Evolutionary conservation across 2,329 filamentous ascomycete genomes (phyloP).

Genomic region (Knufia petricola): DNA sequence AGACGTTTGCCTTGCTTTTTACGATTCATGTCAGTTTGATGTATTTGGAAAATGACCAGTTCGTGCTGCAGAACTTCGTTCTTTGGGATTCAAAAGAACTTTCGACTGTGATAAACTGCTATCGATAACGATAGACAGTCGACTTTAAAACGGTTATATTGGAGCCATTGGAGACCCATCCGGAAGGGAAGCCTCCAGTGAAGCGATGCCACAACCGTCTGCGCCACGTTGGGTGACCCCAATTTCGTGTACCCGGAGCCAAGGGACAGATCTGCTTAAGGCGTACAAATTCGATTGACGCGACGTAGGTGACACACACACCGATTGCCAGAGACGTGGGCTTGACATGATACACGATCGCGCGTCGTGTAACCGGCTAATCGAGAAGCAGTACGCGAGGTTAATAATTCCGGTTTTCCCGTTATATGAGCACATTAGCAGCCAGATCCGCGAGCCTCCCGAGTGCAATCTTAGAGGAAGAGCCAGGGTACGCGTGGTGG

Average conservation of each 20-base stretch:
- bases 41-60: too few relatives aligned
- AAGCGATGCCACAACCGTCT: not conserved
- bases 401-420: not conserved
- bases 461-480: slow-evolving; percentile 1
- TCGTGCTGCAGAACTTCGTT: too few relatives aligned
- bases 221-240: not conserved
- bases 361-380: not conserved
- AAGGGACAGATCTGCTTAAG: not conserved
- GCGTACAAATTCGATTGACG: not conserved
- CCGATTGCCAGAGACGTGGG: not conserved
- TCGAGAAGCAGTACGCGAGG: too few relatives aligned
- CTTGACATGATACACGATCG: not conserved
- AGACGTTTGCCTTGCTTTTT: too few relatives aligned
- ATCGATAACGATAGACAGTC: not conserved
- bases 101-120: too few relatives aligned
- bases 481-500: not conserved
- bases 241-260: not conserved
- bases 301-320: not conserved
- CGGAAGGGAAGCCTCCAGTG: not conserved
- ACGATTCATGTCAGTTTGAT: too few relatives aligned
- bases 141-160: not conserved
- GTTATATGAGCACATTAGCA: not conserved
- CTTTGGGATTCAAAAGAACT: too few relatives aligned
- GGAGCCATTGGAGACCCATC: not conserved
- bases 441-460: not conserved